Percentiles rank a stretch among this genome's conserved stretches.
phyloP scores from a whole-genome alignment of 768 basidiomycete genomes.

The Trametes punicea region DNA sequence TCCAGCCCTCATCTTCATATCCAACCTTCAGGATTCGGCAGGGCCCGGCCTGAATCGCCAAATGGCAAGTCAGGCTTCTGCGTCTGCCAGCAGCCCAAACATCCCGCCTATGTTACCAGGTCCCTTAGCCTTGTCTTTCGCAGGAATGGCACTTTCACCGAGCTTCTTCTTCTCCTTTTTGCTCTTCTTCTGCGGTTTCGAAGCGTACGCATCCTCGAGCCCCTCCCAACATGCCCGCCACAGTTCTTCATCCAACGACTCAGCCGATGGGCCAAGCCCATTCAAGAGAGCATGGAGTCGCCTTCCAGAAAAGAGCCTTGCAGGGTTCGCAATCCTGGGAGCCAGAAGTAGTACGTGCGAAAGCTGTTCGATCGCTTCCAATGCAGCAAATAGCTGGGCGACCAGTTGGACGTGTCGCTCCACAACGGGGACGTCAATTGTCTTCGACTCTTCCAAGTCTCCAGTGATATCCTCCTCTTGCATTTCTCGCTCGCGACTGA shows the following conservation, averaged over 20 bases:
- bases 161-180: constrained; percentile 42
- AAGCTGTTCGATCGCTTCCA: constrained; percentile 59
- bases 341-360: constrained; percentile 59
- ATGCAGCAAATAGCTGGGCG: constrained; percentile 58
- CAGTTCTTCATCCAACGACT: constrained; percentile 30
- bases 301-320: constrained; percentile 54
- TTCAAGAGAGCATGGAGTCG: constrained; percentile 53
- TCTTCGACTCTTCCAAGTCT: constrained; percentile 21
- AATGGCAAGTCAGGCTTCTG: constrained; percentile 28
- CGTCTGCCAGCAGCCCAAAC: constrained; percentile 43
- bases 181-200: constrained; percentile 28
- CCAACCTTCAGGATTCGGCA: too few species aligned
- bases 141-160: not conserved
- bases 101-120: constrained; percentile 27
- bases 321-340: constrained; percentile 43
- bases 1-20: too few species aligned
- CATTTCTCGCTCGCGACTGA: not conserved
- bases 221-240: constrained; percentile 48
- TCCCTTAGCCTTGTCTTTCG: constrained; percentile 25
- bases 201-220: constrained; percentile 48
- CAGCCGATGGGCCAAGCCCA: constrained; percentile 21
- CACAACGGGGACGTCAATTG: constrained; percentile 34
- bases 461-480: not conserved
- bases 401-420: constrained; percentile 67
- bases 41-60: too few species aligned